Evolutionary conservation across 1,284 basidiomycete species (phyloP).

Genomic region (Phlebopus sp.): DNA sequence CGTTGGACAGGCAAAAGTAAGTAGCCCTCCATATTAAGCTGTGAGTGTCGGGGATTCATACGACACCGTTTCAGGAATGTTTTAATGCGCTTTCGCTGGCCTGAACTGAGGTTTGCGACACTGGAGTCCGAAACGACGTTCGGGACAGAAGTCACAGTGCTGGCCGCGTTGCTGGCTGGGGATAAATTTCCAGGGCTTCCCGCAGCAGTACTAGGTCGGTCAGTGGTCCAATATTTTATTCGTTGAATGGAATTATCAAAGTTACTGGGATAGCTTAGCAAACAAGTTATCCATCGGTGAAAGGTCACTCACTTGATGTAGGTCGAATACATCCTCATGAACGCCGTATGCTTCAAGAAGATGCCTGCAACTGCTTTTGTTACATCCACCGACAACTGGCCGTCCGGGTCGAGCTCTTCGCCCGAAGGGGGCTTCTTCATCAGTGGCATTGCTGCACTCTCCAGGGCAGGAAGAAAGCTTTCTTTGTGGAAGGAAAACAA

Average conservation of each 20-base stretch:
- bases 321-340: slow-evolving; percentile 96
- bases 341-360: slow-evolving; percentile 90
- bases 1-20: slow-evolving; percentile 93
- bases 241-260: slow-evolving; percentile 89
- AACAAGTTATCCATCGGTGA: slow-evolving; percentile 4
- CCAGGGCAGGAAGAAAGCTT: slow-evolving; percentile 88
- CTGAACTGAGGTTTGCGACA: slow-evolving; percentile 56
- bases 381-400: slow-evolving; percentile 69
- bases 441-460: slow-evolving; percentile 68
- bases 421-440: slow-evolving; percentile 48
- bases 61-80: slow-evolving; percentile 84
- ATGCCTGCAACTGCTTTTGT: slow-evolving; percentile 85
- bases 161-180: slow-evolving; percentile 58
- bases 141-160: slow-evolving; percentile 57
- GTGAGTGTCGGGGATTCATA: slow-evolving; percentile 87
- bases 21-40: slow-evolving; percentile 94
- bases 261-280: slow-evolving; percentile 51
- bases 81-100: slow-evolving; percentile 85
- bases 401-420: slow-evolving; percentile 63
- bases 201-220: slow-evolving; percentile 42
- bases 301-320: slow-evolving; percentile 82
- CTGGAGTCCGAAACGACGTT: slow-evolving; percentile 37
- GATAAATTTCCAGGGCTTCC: slow-evolving; percentile 48
- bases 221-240: slow-evolving; percentile 78
- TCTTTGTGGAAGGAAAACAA: slow-evolving; percentile 90